Evolutionary conservation across 805 yeast species (phyloP), one percentile per base, ranked within the genome.

Genomic region (Candida ponderosae): DNA sequence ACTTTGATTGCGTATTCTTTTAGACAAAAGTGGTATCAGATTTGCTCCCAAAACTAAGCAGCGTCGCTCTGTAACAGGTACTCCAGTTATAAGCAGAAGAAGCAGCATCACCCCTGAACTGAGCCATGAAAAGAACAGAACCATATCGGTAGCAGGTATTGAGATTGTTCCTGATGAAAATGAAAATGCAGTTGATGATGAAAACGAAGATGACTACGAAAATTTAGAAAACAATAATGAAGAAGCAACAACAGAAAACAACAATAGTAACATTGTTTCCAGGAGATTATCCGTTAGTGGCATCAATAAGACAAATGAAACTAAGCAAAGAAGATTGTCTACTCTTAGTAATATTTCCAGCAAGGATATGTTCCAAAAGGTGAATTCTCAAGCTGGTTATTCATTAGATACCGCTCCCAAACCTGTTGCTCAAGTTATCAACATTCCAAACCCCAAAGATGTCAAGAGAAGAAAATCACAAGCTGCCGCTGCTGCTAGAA

Each of bases 21-120:
- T 32, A 53, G 58, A 74, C 43, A 74, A 74, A 48, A 66, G 76
- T 35, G 72, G 78, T 19, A 70, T 81, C 11, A 74, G 81, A 39
- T 81, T 81, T 57, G 65, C 71, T n/a, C 88, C 88, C 3, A 79
- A 78, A 42, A 48, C 63, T 10, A 66, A 58, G 34, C 65, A 64
- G 40, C 66, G 71, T 46, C 60, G 72, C 36, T 53, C 63, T 18
- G 51, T 52, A 1, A 40, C 51, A 3, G 41, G 46, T 9, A 54
- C 62, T 2, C 53, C 59, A 20, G 43, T 45, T 17, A 49, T 47
- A 7, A 48, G 58, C 24, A 50, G 56, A 37, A 47, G 46, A 34
- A 31, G 56, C 6, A 51, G 47, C 30, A 39, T 40, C 20, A 41
- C 50, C 1, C 44, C 55, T 6, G 26, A 24, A 24, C 28, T 24